Evolutionary conservation across 768 basidiomycete species (phyloP).

Genomic region (Tubosaeta sp.): DNA sequence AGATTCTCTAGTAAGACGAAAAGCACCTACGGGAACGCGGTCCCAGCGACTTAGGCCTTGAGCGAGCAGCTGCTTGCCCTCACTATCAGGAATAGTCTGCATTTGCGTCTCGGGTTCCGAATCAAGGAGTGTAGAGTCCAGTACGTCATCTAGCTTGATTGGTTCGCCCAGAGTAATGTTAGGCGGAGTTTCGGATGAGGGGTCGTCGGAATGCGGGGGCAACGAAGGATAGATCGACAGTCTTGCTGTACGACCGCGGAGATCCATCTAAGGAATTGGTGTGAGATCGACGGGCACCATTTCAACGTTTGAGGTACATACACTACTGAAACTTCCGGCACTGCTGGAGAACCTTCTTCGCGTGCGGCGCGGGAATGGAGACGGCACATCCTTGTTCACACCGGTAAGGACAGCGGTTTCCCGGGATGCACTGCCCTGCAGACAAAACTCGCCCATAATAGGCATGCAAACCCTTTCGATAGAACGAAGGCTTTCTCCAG

Average conservation of each 20-base stretch:
- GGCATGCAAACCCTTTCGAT: slow-evolving; percentile 23
- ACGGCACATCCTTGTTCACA: slow-evolving; percentile 29
- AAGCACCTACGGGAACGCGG: slow-evolving; percentile 65
- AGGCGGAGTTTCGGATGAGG: slow-evolving; percentile 30
- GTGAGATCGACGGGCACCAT: slow-evolving; percentile 8
- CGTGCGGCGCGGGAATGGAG: slow-evolving; percentile 27
- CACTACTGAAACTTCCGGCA: slow-evolving; percentile 33
- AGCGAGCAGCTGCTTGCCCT: slow-evolving; percentile 37
- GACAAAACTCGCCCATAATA: slow-evolving; percentile 38
- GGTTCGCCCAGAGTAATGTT: slow-evolving; percentile 45
- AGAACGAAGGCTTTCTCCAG: slow-evolving; percentile 22
- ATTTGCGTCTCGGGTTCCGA: slow-evolving; percentile 42
- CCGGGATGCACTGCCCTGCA: slow-evolving; percentile 12
- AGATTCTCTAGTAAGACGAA: slow-evolving; percentile 56
- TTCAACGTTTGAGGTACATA: slow-evolving; percentile 23
- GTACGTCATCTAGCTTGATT: slow-evolving; percentile 65
- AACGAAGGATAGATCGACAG: slow-evolving; percentile 33
- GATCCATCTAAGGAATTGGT: slow-evolving; percentile 20
- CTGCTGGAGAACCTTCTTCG: slow-evolving; percentile 28
- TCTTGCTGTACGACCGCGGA: slow-evolving; percentile 30
- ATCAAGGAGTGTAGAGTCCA: slow-evolving; percentile 70
- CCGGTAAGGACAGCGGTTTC: slow-evolving; percentile 28
- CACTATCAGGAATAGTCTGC: slow-evolving; percentile 31
- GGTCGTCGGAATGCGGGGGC: slow-evolving; percentile 35
- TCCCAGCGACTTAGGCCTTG: slow-evolving; percentile 68